Evolutionary conservation across 1,139 yeast species (phyloP).

Genomic region (Yamadazyma membranifaciens): DNA sequence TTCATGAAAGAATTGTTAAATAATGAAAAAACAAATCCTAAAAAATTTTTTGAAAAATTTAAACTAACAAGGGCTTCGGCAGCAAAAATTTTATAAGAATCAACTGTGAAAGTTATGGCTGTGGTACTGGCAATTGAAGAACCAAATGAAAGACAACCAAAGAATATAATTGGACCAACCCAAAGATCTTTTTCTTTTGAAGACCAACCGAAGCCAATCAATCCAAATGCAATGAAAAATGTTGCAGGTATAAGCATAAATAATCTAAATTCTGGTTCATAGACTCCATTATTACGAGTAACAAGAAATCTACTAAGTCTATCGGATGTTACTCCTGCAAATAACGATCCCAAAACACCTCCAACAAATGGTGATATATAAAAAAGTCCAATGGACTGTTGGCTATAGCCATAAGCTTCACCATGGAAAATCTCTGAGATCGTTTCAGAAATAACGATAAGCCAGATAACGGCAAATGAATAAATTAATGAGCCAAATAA

Average conservation of each 20-base stretch:
- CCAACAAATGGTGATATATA: slow-evolving; percentile 60
- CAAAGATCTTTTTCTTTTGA: slow-evolving; percentile 47
- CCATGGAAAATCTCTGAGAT: slow-evolving; percentile 48
- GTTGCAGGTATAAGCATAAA: slow-evolving; percentile 54
- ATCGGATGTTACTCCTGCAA: slow-evolving; percentile 54
- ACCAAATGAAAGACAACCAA: slow-evolving; percentile 59
- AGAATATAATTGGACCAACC: slow-evolving; percentile 58
- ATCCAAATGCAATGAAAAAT: slow-evolving; percentile 45
- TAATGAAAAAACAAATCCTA: slow-evolving; percentile 58
- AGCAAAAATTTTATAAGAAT: slow-evolving; percentile 57
- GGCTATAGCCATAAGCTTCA: slow-evolving; percentile 46
- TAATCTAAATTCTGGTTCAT: slow-evolving; percentile 63
- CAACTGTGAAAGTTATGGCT: slow-evolving; percentile 60
- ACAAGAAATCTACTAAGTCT: slow-evolving; percentile 38
- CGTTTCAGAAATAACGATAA: slow-evolving; percentile 59
- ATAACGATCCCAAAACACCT: slow-evolving; percentile 55
- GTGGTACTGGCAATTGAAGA: slow-evolving; percentile 61
- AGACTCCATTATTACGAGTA: slow-evolving; percentile 47
- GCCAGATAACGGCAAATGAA: slow-evolving; percentile 61
- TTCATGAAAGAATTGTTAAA: slow-evolving; percentile 51
- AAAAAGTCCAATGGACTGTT: slow-evolving; percentile 53
- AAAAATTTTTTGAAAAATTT: slow-evolving; percentile 51
- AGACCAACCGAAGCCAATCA: slow-evolving; percentile 67
- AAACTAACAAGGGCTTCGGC: slow-evolving; percentile 59
- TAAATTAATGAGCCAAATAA: slow-evolving; percentile 54